These are phyloP conservation scores for Eucalyptus urophylla DNA, from an alignment of 345 rosid species.

Conservation along the genomic window DNA sequence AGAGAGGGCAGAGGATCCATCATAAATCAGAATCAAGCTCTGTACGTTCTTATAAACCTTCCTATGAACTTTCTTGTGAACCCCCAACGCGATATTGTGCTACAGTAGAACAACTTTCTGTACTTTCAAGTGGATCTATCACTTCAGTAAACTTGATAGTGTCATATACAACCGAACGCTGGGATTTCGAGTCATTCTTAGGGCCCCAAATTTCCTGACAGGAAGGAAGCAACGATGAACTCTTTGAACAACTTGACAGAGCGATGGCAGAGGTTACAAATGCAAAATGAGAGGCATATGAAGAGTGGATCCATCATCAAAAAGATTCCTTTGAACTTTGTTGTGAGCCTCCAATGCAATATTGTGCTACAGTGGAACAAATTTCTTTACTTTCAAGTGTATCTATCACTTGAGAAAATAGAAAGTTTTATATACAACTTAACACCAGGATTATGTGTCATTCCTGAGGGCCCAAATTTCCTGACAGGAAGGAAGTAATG, in stretches of 20 bases:
- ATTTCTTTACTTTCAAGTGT: background rate
- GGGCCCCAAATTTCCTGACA: constrained; percentile 16
- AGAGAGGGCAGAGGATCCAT: background rate
- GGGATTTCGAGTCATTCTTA: background rate
- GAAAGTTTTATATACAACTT: background rate
- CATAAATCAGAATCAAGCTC: background rate
- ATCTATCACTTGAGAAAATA: background rate
- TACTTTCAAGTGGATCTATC: background rate
- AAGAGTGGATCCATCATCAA: constrained; percentile 16
- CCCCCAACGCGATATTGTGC: background rate
- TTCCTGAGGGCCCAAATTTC: constrained; percentile 3
- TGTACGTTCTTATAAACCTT: background rate
- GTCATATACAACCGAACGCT: background rate
- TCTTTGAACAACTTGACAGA: constrained; percentile 28
- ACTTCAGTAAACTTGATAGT: background rate
- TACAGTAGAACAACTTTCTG: background rate
- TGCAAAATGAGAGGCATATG: constrained; percentile 39
- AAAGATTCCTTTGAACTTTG: background rate
- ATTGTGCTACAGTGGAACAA: background rate
- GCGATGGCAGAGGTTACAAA: constrained; percentile 42
- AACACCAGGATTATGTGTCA: background rate
- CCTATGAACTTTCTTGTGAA: background rate
- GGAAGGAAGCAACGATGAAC: constrained; percentile 43
- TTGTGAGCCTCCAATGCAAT: background rate
- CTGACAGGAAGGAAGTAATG: constrained; percentile 38